Base-by-base conservation (phyloP, 768 basidiomycete species). In the Russula emetica region DNA sequence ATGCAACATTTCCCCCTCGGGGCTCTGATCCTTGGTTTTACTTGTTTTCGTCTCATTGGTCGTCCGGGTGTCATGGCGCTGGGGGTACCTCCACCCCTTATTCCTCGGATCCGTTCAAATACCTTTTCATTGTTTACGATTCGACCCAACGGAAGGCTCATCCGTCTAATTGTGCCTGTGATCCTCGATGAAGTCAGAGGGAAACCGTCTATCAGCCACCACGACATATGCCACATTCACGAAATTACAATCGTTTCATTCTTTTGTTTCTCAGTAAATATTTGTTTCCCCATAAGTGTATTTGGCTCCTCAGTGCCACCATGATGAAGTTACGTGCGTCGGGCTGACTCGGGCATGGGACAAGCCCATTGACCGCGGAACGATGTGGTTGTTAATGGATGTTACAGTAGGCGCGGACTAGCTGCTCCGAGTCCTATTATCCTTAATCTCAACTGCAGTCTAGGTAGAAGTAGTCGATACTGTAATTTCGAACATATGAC, bases 321-420 rank as follows among this genome's bases (percentile, higher is more conserved):
- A 10, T 20, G n/a, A 10, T 20, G n/a, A 45, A 10, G n/a, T 47
- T 30, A 36, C 32, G 14, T 22, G 24, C 32, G 38, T 52, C 38
- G 40, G 38, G 32, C 26, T 22, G 24, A 24, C 30, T 52, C 38
- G 40, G 38, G 32, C 26, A 5, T 59, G 14, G 45, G 63, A 32
- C 22, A 22, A 49, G 45, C 24, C 50, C 42, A n/a, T n/a, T n/a
- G 3, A 59, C 38, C 63, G 63, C 58, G 58, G 63, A 50, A 50
- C 58, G 45, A 50, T 11, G 57, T 5, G 16, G 54, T 54, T 16
- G n/a, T n/a, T 28, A 52, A 30, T 47, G 22, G 36, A n/a, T 44
- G 20, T 54, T 58, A 40, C 42, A 44, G 20, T 44, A n/a, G 45
- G 22, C 45, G 22, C 45, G 45, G 45, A 36, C 44, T 49, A 38